These are phyloP conservation scores for Mallotus repandus DNA, from an alignment of 441 rosid species.

Conservation along the genomic window DNA sequence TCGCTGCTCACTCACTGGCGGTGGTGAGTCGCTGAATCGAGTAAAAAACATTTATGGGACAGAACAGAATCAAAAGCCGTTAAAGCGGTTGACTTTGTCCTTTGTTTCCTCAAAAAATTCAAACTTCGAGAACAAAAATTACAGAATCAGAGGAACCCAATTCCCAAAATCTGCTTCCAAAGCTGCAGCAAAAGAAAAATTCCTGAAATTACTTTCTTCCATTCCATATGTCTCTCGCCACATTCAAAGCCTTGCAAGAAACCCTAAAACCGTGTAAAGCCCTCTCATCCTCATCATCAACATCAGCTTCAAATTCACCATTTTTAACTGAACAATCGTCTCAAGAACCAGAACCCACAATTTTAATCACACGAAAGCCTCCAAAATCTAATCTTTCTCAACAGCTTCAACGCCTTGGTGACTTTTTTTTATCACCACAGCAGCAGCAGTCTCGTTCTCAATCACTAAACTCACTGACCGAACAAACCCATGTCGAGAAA, in stretches of 20 bases:
- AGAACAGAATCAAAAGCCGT: not conserved
- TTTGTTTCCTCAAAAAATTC: not conserved
- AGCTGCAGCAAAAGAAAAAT: too few relatives aligned
- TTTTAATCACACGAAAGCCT: constrained; percentile 42
- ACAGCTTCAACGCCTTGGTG: constrained; percentile 64
- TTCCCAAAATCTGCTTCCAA: not conserved
- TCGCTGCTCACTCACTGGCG: not conserved
- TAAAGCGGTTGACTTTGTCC: not conserved
- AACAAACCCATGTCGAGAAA: constrained; percentile 21
- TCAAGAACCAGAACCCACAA: constrained; percentile 24
- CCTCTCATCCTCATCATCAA: constrained; percentile 19
- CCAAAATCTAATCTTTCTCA: constrained; percentile 57
- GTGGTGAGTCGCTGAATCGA: not conserved
- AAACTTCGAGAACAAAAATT: not conserved
- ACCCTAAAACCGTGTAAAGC: constrained; percentile 50
- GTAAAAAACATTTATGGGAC: not conserved
- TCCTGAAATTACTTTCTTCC: too few relatives aligned
- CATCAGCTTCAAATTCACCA: constrained; percentile 17
- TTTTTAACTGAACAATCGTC: constrained; percentile 24
- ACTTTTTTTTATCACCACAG: constrained; percentile 26
- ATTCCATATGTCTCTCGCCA: constrained; percentile 19
- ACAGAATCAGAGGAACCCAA: not conserved
- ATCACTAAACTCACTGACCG: constrained; percentile 8
- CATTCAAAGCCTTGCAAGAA: constrained; percentile 43
- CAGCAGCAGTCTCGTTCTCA: constrained; percentile 21